Conservation (phyloP, 352 stramenopile species). For the Globisporangium viniferum region DNA sequence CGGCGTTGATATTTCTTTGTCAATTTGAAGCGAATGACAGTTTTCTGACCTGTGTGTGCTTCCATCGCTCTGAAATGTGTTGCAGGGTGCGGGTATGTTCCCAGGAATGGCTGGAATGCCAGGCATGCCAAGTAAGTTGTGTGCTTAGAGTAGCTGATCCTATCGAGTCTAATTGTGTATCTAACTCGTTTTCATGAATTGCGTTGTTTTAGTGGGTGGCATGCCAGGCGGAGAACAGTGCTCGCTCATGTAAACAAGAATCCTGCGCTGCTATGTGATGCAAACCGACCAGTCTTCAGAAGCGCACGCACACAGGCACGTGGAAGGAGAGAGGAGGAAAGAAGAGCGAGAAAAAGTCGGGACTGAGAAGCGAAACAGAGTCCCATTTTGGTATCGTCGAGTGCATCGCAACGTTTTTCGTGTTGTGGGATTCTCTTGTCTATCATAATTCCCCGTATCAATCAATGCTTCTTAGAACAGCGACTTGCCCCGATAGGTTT, state of each 20-base stretch:
- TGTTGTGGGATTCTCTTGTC: not conserved
- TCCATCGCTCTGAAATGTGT: not conserved
- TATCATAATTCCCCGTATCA: not conserved
- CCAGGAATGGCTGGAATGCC: slow-evolving; percentile 82
- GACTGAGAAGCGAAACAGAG: not conserved
- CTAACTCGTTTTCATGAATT: slow-evolving; percentile 11
- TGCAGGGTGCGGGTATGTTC: slow-evolving; percentile 71
- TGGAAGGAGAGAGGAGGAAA: not conserved
- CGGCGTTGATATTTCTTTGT: not conserved
- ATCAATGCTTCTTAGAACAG: slow-evolving; percentile 1
- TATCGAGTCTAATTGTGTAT: not conserved
- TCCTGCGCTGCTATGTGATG: not conserved
- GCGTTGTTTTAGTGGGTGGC: slow-evolving; percentile 34
- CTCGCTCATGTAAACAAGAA: slow-evolving; percentile 52
- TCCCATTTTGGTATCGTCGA: not conserved
- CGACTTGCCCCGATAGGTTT: not conserved
- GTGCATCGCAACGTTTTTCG: not conserved
- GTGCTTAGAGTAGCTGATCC: not conserved
- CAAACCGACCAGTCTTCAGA: not conserved
- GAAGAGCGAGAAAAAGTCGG: not conserved
- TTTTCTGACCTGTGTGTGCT: not conserved
- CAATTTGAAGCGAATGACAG: not conserved
- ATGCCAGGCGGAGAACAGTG: slow-evolving; percentile 72
- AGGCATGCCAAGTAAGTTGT: slow-evolving; percentile 66
- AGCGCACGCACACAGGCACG: not conserved